These are phyloP conservation scores for Amauroascus verrucosus DNA, from an alignment of 2,329 filamentous ascomycete species.

Conservation along the genomic window DNA sequence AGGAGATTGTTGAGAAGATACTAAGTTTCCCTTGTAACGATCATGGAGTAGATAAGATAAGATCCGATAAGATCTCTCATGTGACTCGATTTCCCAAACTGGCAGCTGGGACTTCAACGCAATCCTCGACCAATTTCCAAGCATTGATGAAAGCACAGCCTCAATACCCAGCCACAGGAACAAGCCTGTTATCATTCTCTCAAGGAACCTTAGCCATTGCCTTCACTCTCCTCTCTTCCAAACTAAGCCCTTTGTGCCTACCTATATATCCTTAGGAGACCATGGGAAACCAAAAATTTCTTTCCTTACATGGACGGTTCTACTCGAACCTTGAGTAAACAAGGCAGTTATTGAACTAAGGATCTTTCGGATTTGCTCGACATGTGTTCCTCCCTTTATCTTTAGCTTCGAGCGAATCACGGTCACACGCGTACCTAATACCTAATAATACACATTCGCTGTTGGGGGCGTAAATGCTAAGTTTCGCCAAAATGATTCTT, in stretches of 20 bases:
- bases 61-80: too few relatives aligned
- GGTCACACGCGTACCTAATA: constrained; percentile 29
- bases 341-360: constrained; percentile 27
- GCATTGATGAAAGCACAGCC: too few relatives aligned
- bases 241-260: not conserved
- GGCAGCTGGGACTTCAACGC: too few relatives aligned
- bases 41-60: not conserved
- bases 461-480: constrained; percentile 21
- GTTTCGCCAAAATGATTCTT: constrained; percentile 24
- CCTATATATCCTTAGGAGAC: not conserved
- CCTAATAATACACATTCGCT: constrained; percentile 24
- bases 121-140: too few relatives aligned
- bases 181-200: too few relatives aligned
- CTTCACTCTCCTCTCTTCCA: not conserved
- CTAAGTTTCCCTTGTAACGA: not conserved
- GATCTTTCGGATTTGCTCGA: constrained; percentile 30
- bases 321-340: constrained; percentile 19
- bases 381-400: constrained; percentile 22
- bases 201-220: not conserved
- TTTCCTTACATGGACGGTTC: constrained; percentile 6
- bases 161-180: too few relatives aligned
- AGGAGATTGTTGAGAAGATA: too few relatives aligned
- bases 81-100: too few relatives aligned
- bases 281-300: not conserved
- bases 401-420: constrained; percentile 25